Percentiles rank a stretch among this genome's conserved stretches.
Conservation (phyloP, 2,329 filamentous ascomycete genomes). For the Cercospora zeae-maydis region DNA sequence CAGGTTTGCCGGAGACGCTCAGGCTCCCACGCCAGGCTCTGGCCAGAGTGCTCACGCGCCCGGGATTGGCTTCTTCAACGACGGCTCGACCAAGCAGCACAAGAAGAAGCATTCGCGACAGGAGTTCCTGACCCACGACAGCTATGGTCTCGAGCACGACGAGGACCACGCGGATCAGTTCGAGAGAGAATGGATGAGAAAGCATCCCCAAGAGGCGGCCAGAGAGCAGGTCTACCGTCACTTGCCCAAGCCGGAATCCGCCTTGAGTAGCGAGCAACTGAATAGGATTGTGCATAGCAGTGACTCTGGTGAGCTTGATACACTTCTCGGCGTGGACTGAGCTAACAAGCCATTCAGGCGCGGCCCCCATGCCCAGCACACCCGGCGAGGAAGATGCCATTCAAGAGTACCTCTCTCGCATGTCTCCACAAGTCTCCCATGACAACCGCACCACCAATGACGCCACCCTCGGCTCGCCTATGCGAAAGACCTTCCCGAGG, state of each 20-base stretch:
- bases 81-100: conserved; percentile 54
- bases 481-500: conserved; percentile 46
- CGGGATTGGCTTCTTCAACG: conserved; percentile 53
- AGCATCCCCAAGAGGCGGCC: conserved; percentile 77
- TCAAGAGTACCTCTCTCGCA: conserved; percentile 76
- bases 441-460: conserved; percentile 35
- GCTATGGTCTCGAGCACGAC: conserved; percentile 88
- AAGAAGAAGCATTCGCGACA: conserved; percentile 71
- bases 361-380: conserved; percentile 56
- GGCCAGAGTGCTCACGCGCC: conserved; percentile 40
- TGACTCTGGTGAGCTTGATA: conserved; percentile 46
- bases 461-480: conserved; percentile 41
- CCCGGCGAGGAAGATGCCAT: conserved; percentile 87
- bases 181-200: conserved; percentile 87
- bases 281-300: conserved; percentile 84
- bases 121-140: conserved; percentile 73
- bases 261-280: conserved; percentile 82
- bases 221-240: conserved; percentile 71
- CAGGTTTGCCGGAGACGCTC: conserved; percentile 86
- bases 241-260: conserved; percentile 66
- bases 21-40: conserved; percentile 81
- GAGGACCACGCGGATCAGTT: conserved; percentile 72
- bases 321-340: not conserved
- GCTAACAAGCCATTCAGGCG: conserved; percentile 19
- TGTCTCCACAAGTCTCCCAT: conserved; percentile 58